Conservation (phyloP, 2,329 filamentous ascomycete genomes). For the Arthroderma sp. region DNA sequence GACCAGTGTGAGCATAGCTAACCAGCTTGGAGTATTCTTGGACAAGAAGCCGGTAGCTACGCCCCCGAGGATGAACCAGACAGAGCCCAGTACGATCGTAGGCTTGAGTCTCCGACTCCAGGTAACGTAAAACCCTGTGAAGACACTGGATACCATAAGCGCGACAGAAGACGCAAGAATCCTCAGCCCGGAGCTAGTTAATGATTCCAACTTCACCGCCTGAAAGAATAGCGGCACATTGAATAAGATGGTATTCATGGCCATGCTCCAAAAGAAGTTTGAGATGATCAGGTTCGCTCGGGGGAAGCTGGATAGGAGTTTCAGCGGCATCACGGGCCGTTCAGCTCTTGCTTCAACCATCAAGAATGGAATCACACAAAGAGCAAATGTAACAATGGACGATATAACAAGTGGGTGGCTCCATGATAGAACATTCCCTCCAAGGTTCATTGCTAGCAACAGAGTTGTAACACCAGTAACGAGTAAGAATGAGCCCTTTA, state of each 20-base stretch:
- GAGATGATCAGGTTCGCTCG: slow-evolving; percentile 1
- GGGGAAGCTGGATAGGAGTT: slow-evolving; percentile 36
- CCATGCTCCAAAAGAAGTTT: slow-evolving; percentile 39
- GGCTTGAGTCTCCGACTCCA: slow-evolving; percentile 49
- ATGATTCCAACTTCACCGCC: slow-evolving; percentile 56
- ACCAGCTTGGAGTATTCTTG: slow-evolving; percentile 39
- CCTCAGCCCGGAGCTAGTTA: slow-evolving; percentile 60
- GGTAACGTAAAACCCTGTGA: slow-evolving; percentile 52
- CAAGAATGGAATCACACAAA: slow-evolving; percentile 18
- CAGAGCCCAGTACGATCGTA: slow-evolving; percentile 43
- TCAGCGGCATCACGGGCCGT: slow-evolving; percentile 40
- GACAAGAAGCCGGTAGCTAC: slow-evolving; percentile 40
- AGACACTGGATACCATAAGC: slow-evolving; percentile 43
- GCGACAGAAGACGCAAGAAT: slow-evolving; percentile 53
- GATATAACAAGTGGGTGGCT: slow-evolving; percentile 39
- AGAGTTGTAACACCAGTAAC: slow-evolving; percentile 37
- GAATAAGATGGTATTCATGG: slow-evolving; percentile 50
- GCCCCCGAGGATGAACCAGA: slow-evolving; percentile 41
- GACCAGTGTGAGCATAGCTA: slow-evolving; percentile 47
- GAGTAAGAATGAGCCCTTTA: slow-evolving; percentile 38
- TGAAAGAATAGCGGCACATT: slow-evolving; percentile 67
- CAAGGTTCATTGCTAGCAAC: slow-evolving; percentile 42
- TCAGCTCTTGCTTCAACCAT: slow-evolving; percentile 27
- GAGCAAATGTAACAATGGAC: slow-evolving; percentile 36
- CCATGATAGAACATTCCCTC: slow-evolving; percentile 43